These are phyloP conservation scores for Thelephora terrestris DNA, from an alignment of 1,284 basidiomycete genomes.

Conservation along the genomic window DNA sequence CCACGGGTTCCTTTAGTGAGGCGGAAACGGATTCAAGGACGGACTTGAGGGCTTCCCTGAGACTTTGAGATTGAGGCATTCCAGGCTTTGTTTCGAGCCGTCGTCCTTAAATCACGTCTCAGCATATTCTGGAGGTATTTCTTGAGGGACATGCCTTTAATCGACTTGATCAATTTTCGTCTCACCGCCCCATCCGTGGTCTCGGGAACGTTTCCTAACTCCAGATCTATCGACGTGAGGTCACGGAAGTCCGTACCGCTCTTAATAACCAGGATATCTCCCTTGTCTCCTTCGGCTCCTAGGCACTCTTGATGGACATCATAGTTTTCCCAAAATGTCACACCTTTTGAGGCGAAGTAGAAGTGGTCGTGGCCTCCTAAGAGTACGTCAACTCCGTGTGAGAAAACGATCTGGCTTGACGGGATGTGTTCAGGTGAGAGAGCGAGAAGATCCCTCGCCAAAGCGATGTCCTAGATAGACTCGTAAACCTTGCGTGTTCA, in stretches of 20 bases:
- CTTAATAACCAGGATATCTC: constrained; percentile 70
- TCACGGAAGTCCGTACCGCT: constrained; percentile 90
- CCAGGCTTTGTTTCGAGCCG: constrained; percentile 54
- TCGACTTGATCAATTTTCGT: constrained; percentile 50
- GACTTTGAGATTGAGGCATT: constrained; percentile 45
- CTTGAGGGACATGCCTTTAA: constrained; percentile 41
- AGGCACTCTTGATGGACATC: constrained; percentile 45
- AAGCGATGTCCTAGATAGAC: constrained; percentile 48
- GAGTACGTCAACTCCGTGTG: constrained; percentile 78
- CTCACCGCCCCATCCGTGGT: constrained; percentile 45
- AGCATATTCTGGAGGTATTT: no score
- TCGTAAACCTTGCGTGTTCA: not conserved
- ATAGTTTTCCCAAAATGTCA: constrained; percentile 63
- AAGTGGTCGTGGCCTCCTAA: constrained; percentile 89
- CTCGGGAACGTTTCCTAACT: constrained; percentile 48
- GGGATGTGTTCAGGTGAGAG: constrained; percentile 47
- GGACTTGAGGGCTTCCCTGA: constrained; percentile 46
- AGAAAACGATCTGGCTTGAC: constrained; percentile 30
- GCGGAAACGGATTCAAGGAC: constrained; percentile 65
- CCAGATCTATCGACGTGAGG: constrained; percentile 63
- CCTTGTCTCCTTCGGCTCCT: constrained; percentile 68
- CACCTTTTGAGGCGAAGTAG: constrained; percentile 76
- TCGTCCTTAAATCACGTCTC: constrained; percentile 35
- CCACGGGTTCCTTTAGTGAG: constrained; percentile 65
- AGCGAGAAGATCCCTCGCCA: constrained; percentile 56